Percentiles rank a stretch among this genome's conserved stretches.
These are phyloP conservation scores for Talaromyces amestolkiae DNA, from an alignment of 2,329 filamentous ascomycete species.

Conservation along the genomic window DNA sequence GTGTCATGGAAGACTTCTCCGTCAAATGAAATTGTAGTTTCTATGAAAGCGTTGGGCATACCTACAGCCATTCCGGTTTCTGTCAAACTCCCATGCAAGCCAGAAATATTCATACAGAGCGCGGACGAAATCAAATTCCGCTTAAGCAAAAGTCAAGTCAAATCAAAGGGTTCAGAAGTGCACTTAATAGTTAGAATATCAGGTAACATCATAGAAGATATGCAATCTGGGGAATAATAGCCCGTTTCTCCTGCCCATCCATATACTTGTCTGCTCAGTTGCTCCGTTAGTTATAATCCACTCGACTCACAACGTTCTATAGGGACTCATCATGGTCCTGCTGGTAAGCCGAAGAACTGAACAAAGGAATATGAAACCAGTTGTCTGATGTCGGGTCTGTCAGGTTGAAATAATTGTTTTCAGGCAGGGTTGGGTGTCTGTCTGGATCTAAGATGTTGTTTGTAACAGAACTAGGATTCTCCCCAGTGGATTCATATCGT, in stretches of 20 bases:
- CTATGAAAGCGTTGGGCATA: background rate
- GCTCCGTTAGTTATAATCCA: too few relatives aligned
- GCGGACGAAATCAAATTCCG: background rate
- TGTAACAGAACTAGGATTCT: background rate
- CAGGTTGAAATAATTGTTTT: background rate
- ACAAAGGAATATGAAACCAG: background rate
- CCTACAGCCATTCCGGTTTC: background rate
- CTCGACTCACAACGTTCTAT: background rate
- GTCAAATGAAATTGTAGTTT: background rate
- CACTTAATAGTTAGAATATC: background rate
- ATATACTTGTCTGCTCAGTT: too few relatives aligned
- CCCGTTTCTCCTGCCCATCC: too few relatives aligned
- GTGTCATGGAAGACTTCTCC: background rate
- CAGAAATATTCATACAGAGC: background rate
- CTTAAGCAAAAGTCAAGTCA: background rate
- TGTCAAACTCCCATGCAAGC: background rate
- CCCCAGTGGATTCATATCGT: background rate
- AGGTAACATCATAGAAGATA: background rate
- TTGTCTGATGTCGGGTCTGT: background rate
- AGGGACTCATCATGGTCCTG: background rate
- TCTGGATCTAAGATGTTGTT: background rate
- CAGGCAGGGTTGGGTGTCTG: background rate
- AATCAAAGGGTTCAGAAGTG: background rate
- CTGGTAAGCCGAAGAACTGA: background rate
- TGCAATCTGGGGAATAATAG: too few relatives aligned